These are phyloP conservation scores for Penicillium sp. DNA, from an alignment of 2,329 filamentous ascomycete species.

Conservation along the genomic window DNA sequence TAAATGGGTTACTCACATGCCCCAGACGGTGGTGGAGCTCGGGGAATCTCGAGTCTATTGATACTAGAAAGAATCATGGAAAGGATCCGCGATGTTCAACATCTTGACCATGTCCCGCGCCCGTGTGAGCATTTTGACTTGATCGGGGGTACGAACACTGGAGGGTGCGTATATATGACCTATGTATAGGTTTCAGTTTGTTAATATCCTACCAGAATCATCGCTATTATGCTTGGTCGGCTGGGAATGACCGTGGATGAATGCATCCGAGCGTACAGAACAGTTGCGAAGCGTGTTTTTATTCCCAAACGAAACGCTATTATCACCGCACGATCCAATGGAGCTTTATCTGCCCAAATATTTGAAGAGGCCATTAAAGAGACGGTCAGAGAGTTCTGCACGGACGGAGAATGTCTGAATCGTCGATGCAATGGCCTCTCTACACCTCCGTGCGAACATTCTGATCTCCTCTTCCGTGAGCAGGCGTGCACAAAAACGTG, in stretches of 20 bases:
- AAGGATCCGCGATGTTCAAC: not conserved
- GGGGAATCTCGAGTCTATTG: not conserved
- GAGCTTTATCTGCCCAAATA: not conserved
- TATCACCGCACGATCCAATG: not conserved
- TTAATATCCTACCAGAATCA: not conserved
- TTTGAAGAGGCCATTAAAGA: not conserved
- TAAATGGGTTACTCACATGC: not conserved
- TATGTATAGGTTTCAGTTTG: not conserved
- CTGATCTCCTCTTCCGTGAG: not conserved
- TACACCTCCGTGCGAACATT: not conserved
- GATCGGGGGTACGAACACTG: not conserved
- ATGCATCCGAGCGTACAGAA: not conserved
- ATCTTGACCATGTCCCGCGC: not conserved
- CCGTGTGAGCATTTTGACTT: slow-evolving; percentile 2
- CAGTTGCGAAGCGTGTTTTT: not conserved
- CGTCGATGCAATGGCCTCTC: not conserved
- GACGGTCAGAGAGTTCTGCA: not conserved
- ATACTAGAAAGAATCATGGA: slow-evolving; percentile 3
- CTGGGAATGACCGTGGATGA: slow-evolving; percentile 4
- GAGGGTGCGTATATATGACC: not conserved
- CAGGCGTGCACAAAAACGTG: slow-evolving; percentile 1
- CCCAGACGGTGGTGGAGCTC: not conserved
- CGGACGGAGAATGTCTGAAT: not conserved
- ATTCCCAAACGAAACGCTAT: not conserved
- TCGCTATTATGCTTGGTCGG: slow-evolving; percentile 3